phyloP scores from a whole-genome alignment of 371 early-diverging fungal species.

The Circinella minor region DNA sequence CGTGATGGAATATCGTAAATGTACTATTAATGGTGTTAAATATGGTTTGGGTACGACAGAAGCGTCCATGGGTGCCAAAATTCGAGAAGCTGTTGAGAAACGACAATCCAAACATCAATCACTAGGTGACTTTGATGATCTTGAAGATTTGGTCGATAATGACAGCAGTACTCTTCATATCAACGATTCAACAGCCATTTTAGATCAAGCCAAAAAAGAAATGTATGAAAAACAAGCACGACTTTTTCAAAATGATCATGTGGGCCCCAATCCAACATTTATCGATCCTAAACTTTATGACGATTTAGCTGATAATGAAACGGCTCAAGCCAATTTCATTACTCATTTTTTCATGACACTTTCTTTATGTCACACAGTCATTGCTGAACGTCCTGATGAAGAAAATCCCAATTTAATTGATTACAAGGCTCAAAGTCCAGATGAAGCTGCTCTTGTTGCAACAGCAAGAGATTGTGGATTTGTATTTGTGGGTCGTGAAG shows the following conservation, averaged over 20 bases:
- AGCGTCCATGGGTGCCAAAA: slow-evolving; percentile 35
- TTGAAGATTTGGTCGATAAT: slow-evolving; percentile 5
- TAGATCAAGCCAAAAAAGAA: slow-evolving; percentile 18
- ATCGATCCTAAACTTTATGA: slow-evolving; percentile 47
- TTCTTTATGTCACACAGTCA: slow-evolving; percentile 92
- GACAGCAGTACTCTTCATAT: background rate
- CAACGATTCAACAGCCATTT: slow-evolving; percentile 14
- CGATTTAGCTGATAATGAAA: slow-evolving; percentile 26
- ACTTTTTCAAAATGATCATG: slow-evolving; percentile 40
- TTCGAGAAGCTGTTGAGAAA: slow-evolving; percentile 23
- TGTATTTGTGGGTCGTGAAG: slow-evolving; percentile 72
- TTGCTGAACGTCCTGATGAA: slow-evolving; percentile 62
- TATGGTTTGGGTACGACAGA: slow-evolving; percentile 70
- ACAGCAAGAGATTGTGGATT: slow-evolving; percentile 87
- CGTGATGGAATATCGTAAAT: slow-evolving; percentile 78
- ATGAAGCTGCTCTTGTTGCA: slow-evolving; percentile 92
- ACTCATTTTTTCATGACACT: slow-evolving; percentile 79
- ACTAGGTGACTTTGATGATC: background rate
- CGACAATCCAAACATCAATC: slow-evolving; percentile 13
- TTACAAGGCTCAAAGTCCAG: slow-evolving; percentile 93
- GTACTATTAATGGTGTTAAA: slow-evolving; percentile 81
- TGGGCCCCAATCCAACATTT: slow-evolving; percentile 47
- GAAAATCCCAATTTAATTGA: slow-evolving; percentile 51
- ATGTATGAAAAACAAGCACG: slow-evolving; percentile 44
- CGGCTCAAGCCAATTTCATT: slow-evolving; percentile 32